Evolutionary conservation across 257 asterid species (phyloP), one percentile per base, ranked within the genome.

Genomic region (Rauvolfia tetraphylla): DNA sequence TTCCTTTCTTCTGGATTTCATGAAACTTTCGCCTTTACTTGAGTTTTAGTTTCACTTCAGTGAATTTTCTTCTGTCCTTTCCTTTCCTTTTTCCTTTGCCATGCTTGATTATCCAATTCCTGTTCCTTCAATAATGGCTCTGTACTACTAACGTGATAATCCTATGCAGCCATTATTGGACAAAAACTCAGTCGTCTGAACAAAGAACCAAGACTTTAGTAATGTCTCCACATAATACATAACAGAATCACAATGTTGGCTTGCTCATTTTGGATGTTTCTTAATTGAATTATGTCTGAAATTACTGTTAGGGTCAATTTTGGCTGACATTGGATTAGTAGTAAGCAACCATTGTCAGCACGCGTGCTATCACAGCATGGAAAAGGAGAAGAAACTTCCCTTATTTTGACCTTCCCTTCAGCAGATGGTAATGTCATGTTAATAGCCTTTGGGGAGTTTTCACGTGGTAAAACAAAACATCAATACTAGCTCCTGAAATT

Each of bases 211-310:
- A 5, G 1, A 27, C 8, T 41, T 54, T n/a, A 4, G 22, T 9
- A 23, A 78, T 79, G 8, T 74, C 81, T n/a, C 27, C 77, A 0
- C 77, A 81, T 44, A 27, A 22, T 13, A 59, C n/a, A 42, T 4
- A 70, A 44, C 5, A 8, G 0, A 34, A 36, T 15, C 23, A 58
- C n/a, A 79, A 76, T 29, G 42, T 62, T 75, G 44, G 33, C 27
- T 29, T 5, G 5, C 23, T 33, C 42, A 7, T 29, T 65, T 65
- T 65, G 27, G 70, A 27, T 65, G 63, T 23, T 56, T 56, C 25
- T n/a, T 56, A 5, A 6, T 34, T 38, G 17, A 38, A 73, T 73
- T 57, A 17, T 22, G 58, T 56, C 31, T 48, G 58, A 46, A 46
- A 46, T 11, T 34, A 46, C 44, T 48, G 38, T 20, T 2, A 33